Conservation (phyloP, 495 filamentous ascomycete species). For the Evansstolkia leycettana region DNA sequence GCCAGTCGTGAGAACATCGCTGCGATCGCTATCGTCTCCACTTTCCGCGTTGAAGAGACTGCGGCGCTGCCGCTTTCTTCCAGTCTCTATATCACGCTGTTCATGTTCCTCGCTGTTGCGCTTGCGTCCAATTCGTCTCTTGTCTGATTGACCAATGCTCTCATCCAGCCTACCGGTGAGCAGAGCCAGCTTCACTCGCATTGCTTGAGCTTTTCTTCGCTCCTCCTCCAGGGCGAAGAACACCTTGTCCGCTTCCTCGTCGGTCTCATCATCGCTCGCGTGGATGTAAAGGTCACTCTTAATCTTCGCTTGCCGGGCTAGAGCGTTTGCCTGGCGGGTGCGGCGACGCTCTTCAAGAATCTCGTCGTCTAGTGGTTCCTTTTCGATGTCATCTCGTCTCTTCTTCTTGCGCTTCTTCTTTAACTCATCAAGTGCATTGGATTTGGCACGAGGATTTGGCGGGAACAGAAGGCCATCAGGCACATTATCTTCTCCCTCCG, state of each 20-base stretch:
- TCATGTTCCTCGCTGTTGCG: conserved; percentile 17
- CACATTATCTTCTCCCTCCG: conserved; percentile 43
- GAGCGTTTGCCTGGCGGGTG: conserved; percentile 42
- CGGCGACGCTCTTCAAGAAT: conserved; percentile 37
- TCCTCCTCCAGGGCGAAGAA: conserved; percentile 64
- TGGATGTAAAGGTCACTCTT: conserved; percentile 76
- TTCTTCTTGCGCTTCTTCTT: conserved; percentile 43
- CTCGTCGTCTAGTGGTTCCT: conserved; percentile 36
- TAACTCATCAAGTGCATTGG: conserved; percentile 33
- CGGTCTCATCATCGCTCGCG: conserved; percentile 69
- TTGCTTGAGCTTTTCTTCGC: conserved; percentile 36
- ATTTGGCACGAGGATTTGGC: conserved; percentile 33
- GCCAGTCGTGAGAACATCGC: conserved; percentile 25
- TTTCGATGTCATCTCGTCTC: conserved; percentile 18
- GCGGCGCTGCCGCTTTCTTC: conserved; percentile 25
- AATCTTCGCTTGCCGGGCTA: conserved; percentile 58
- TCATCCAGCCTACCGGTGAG: conserved; percentile 41
- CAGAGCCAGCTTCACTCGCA: conserved; percentile 35
- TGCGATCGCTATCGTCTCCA: conserved; percentile 14
- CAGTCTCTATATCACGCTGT: conserved; percentile 6
- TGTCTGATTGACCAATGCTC: conserved; percentile 17
- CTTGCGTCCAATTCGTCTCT: conserved; percentile 17
- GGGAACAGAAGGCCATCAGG: conserved; percentile 61
- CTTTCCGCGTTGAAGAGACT: conserved; percentile 9
- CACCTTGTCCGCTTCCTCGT: conserved; percentile 47